Percentiles rank a stretch among this genome's conserved stretches.
These are phyloP conservation scores for Mucor velutinosus DNA, from an alignment of 371 early-diverging fungal species.

Conservation along the genomic window DNA sequence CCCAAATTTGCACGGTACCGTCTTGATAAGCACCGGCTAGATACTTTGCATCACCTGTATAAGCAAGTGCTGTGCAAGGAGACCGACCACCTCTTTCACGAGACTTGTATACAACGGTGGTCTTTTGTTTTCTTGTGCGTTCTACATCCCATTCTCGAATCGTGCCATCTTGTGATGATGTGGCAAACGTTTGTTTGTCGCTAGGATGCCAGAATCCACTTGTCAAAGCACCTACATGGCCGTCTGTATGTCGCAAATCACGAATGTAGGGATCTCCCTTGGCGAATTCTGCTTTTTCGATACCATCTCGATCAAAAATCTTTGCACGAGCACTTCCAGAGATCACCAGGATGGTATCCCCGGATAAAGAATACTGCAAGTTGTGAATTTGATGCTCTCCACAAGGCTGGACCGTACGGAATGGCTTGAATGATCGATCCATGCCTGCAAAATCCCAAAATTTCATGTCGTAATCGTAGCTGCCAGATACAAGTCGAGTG, in stretches of 20 bases:
- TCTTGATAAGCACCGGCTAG: slow-evolving; percentile 71
- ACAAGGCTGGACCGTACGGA: slow-evolving; percentile 80
- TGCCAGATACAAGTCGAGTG: slow-evolving; percentile 77
- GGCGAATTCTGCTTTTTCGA: slow-evolving; percentile 67
- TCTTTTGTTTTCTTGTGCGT: slow-evolving; percentile 67
- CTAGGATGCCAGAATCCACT: slow-evolving; percentile 83
- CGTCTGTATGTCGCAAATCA: slow-evolving; percentile 85
- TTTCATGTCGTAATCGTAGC: slow-evolving; percentile 80
- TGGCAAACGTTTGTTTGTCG: slow-evolving; percentile 69
- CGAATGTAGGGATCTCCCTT: slow-evolving; percentile 95
- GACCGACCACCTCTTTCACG: slow-evolving; percentile 74
- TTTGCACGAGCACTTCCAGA: slow-evolving; percentile 75
- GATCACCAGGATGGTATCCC: slow-evolving; percentile 81
- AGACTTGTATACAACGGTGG: slow-evolving; percentile 79
- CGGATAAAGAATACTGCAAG: slow-evolving; percentile 75
- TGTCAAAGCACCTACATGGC: slow-evolving; percentile 87
- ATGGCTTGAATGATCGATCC: slow-evolving; percentile 78
- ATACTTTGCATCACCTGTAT: slow-evolving; percentile 69
- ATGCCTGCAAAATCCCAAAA: slow-evolving; percentile 94
- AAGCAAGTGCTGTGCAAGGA: slow-evolving; percentile 65
- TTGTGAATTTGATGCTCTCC: slow-evolving; percentile 88
- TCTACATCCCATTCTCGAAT: slow-evolving; percentile 91
- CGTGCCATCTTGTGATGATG: slow-evolving; percentile 85
- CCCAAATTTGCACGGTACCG: slow-evolving; percentile 70
- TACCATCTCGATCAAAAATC: slow-evolving; percentile 82